Conservation (phyloP, 2,329 filamentous ascomycete genomes). For the Ceratocystis harringtonii region DNA sequence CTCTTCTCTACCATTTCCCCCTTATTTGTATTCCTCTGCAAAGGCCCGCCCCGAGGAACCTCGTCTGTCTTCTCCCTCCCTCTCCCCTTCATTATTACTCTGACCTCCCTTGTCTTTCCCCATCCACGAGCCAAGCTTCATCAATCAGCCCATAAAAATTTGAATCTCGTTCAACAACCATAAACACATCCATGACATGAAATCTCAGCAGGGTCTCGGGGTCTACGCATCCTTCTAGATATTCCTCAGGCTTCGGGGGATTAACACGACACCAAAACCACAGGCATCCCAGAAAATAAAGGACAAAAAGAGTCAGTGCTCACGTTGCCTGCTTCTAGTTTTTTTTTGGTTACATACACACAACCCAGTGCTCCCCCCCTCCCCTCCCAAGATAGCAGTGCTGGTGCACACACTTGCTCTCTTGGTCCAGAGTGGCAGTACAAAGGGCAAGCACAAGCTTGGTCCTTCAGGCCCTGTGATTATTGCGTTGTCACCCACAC, state of each 20-base stretch:
- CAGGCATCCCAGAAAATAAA: neutral
- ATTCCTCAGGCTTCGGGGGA: neutral
- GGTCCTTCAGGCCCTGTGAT: neutral
- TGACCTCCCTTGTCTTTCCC: neutral
- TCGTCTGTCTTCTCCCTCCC: neutral
- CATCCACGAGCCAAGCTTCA: too few relatives aligned
- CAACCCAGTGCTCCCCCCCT: neutral
- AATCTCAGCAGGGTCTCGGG: neutral
- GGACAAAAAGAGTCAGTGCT: neutral
- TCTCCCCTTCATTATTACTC: neutral
- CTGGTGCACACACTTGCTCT: neutral
- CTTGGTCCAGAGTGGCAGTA: neutral
- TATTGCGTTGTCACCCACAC: neutral
- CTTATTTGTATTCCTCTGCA: neutral
- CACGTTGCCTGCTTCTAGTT: neutral
- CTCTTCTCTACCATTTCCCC: neutral
- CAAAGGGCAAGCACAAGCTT: neutral
- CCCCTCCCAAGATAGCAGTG: neutral
- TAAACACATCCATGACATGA: neutral
- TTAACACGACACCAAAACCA: conserved; percentile 2
- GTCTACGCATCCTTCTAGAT: neutral
- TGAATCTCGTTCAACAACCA: neutral
- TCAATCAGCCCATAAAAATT: neutral
- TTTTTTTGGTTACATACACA: neutral
- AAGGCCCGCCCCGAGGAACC: neutral